phyloP scores from a whole-genome alignment of 768 basidiomycete genomes.

The Mycena latifolia region DNA sequence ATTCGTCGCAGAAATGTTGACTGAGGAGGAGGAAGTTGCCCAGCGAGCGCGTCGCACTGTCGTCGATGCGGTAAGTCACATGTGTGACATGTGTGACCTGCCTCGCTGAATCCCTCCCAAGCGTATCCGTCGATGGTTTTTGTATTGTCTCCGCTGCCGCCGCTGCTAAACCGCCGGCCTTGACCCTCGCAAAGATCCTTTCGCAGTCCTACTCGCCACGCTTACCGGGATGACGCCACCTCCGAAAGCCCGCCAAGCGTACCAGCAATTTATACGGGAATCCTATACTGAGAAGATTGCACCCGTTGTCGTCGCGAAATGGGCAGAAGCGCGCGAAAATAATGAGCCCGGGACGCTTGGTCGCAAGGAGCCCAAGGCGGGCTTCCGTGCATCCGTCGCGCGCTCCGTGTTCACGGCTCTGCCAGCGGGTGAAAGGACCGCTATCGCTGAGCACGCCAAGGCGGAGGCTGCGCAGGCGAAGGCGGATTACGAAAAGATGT shows the following conservation, averaged over 20 bases:
- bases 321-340: background rate
- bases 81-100: too few relatives aligned
- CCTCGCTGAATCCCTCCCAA: background rate
- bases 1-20: background rate
- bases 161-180: too few relatives aligned
- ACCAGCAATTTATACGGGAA: constrained; percentile 25
- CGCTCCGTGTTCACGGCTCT: background rate
- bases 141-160: background rate
- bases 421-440: background rate
- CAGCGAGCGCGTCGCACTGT: background rate
- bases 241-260: background rate
- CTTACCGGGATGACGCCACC: background rate
- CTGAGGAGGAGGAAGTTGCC: background rate
- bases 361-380: constrained; percentile 9
- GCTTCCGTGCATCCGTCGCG: constrained; percentile 1
- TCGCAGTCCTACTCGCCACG: background rate
- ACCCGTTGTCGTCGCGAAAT: background rate
- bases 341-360: background rate
- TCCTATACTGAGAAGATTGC: background rate
- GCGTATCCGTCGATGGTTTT: constrained; percentile 1
- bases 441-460: background rate
- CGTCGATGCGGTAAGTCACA: background rate
- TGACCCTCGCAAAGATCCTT: background rate
- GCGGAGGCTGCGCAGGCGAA: background rate
- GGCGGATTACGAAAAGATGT: background rate